Conservation (phyloP, 139 green algal genomes). For the Picochlorum sp. region DNA sequence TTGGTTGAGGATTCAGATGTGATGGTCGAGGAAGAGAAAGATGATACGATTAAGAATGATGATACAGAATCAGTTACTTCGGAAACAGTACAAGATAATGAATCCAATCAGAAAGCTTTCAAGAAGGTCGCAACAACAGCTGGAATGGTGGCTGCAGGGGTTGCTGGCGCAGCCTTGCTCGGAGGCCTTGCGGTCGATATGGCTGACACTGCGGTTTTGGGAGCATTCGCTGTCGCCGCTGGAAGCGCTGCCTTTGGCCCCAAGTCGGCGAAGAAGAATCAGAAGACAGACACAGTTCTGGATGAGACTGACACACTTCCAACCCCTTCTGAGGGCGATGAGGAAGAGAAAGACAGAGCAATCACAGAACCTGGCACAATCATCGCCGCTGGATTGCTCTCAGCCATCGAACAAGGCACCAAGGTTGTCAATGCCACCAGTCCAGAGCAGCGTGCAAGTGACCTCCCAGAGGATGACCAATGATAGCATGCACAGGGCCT, state of each 20-base stretch:
- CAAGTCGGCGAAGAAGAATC: background rate
- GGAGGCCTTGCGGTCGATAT: conserved; percentile 11
- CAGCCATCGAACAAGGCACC: background rate
- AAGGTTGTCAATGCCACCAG: background rate
- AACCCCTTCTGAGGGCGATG: conserved; percentile 2
- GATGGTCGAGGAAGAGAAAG: background rate
- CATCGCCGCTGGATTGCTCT: background rate
- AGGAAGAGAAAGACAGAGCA: background rate
- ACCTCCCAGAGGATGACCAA: background rate
- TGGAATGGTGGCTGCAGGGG: conserved; percentile 8
- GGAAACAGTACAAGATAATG: background rate
- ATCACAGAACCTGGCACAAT: conserved; percentile 1
- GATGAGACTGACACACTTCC: background rate
- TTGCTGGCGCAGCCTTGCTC: conserved; percentile 13
- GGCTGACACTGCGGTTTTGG: conserved; percentile 8
- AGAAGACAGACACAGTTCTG: background rate
- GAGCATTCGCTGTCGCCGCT: conserved; percentile 7
- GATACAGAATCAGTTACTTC: background rate
- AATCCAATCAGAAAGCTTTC: background rate
- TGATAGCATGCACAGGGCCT: too few species aligned
- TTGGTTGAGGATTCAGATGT: too few species aligned
- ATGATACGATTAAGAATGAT: background rate
- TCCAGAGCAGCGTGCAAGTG: background rate
- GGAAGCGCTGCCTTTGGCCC: background rate
- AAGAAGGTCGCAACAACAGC: conserved; percentile 11